These are phyloP conservation scores for Podospora bellae-mahoneyi DNA, from an alignment of 495 filamentous ascomycete species.

Conservation along the genomic window DNA sequence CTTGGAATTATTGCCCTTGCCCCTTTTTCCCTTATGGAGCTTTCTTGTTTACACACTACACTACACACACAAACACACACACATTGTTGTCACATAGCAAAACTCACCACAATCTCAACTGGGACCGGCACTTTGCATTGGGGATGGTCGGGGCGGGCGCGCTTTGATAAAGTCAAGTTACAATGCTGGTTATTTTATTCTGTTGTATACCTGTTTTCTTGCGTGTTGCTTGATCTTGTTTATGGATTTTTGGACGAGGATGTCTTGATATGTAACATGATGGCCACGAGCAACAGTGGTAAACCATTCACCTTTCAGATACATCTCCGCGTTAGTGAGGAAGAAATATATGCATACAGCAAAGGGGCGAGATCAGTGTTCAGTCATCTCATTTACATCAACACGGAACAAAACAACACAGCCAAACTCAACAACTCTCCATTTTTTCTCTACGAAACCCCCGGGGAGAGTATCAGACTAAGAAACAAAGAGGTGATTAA, in stretches of 20 bases:
- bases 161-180: background rate
- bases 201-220: background rate
- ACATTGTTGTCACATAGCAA: background rate
- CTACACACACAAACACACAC: background rate
- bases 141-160: background rate
- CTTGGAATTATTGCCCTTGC: background rate
- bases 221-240: background rate
- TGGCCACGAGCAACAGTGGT: background rate
- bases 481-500: background rate
- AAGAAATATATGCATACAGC: too few species aligned
- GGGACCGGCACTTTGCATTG: background rate
- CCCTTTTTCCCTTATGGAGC: background rate
- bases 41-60: background rate
- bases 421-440: background rate
- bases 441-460: background rate
- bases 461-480: background rate
- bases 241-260: background rate
- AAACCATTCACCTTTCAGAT: too few species aligned
- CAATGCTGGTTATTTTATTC: background rate
- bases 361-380: too few species aligned
- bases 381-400: too few species aligned
- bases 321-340: too few species aligned
- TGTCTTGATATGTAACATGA: background rate
- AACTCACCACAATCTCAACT: background rate
- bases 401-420: background rate